Evolutionary conservation across 306 rosid genomes (phyloP), one percentile per base, ranked within the genome.

Genomic region (Vicia sativa): DNA sequence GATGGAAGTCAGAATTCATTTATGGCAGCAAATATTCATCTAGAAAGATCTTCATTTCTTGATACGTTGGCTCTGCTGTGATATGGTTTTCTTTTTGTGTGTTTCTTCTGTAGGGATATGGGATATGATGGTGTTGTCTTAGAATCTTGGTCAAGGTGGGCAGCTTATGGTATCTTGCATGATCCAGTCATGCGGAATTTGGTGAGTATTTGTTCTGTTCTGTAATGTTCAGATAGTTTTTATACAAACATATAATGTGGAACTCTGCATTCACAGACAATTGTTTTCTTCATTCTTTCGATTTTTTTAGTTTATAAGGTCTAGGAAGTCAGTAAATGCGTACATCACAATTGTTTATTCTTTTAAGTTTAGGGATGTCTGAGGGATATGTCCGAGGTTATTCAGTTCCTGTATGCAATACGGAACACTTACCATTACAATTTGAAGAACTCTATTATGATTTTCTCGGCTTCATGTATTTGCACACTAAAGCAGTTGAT

Each of bases 81-180:
- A 21, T 71, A 18, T 53, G 62, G 49, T 77, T 65, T 56, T 16
- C 6, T 57, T 16, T 55, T 68, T 60, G 62, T 58, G 78, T 34
- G 50, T 28, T 62, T 68, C 48, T 59, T 76, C 26, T 61, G 66
- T 71, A 88, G 99, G 88, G 99, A 90, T 70, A 93, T 90, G 97
- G 96, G 86, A 42, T 93, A 90, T 79, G 97, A 88, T 74, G 99
- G 99, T 73, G 71, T 93, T 68, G 96, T 93, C 60, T 79, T 93
- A 56, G 99, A 93, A 82, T 88, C 99, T 57, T 93, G 97, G 99
- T 93, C 99, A 67, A 90, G 95, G 71, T 93, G 97, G 99, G 90
- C 87, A 67, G 95, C 89, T 75, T 82, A 79, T 63, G 90, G 92
- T 39, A 78, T 90, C 74, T 78, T 93, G 84, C 84, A 75, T 67